Percentiles rank a stretch among this genome's conserved stretches.
phyloP scores from a whole-genome alignment of 1,284 basidiomycete species.

The Papiliotrema terrestris region DNA sequence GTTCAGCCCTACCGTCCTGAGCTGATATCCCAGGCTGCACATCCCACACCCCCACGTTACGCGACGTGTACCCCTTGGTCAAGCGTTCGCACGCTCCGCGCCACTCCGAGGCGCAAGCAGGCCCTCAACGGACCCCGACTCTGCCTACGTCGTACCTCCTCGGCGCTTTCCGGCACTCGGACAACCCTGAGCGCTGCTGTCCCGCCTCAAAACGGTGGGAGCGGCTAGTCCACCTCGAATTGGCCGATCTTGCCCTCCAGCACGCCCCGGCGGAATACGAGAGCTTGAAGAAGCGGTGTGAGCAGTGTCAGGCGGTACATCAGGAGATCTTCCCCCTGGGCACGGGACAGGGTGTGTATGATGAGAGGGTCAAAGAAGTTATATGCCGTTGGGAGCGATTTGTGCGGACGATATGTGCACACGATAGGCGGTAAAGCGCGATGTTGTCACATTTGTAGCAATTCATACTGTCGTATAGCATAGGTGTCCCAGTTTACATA shows the following conservation, averaged over 20 bases:
- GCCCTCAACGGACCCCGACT: slow-evolving; percentile 1
- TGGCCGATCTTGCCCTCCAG: slow-evolving; percentile 33
- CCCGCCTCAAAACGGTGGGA: slow-evolving; percentile 45
- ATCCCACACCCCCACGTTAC: slow-evolving; percentile 1
- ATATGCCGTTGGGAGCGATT: slow-evolving; percentile 46
- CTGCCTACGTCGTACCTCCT: slow-evolving; percentile 30
- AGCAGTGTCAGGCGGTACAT: slow-evolving; percentile 41
- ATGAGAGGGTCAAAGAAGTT: slow-evolving; percentile 35
- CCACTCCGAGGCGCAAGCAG: not conserved
- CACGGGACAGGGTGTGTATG: slow-evolving; percentile 22
- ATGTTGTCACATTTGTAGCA: not conserved
- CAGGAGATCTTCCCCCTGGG: slow-evolving; percentile 42
- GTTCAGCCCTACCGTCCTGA: not conserved
- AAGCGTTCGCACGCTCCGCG: not conserved
- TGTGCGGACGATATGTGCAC: slow-evolving; percentile 20
- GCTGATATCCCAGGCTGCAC: slow-evolving; percentile 3
- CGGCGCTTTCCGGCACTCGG: slow-evolving; percentile 24
- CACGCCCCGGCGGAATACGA: slow-evolving; percentile 12
- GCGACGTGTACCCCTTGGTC: slow-evolving; percentile 39
- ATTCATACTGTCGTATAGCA: not conserved
- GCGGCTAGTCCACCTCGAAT: slow-evolving; percentile 46
- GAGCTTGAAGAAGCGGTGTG: slow-evolving; percentile 26
- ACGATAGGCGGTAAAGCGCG: not conserved
- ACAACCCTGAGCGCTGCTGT: slow-evolving; percentile 12
- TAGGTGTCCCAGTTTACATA: not conserved